Evolutionary conservation across 495 filamentous ascomycete genomes (phyloP).

Genomic region (Aspergillus hancockii): DNA sequence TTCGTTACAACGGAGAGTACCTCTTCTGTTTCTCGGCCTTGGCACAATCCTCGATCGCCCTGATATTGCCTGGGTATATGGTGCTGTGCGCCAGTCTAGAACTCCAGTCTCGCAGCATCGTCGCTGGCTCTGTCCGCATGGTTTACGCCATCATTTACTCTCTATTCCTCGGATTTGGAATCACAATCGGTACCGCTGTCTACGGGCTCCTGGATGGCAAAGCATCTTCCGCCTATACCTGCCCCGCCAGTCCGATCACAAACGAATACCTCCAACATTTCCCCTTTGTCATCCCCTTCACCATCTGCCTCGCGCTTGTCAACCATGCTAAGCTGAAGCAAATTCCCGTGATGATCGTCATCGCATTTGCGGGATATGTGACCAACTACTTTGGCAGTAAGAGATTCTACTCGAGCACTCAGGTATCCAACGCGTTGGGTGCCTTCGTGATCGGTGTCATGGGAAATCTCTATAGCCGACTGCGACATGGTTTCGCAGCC

Average conservation of each 20-base stretch:
- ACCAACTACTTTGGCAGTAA: constrained; percentile 78
- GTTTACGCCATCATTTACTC: constrained; percentile 96
- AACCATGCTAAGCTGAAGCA: constrained; percentile 92
- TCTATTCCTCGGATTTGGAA: constrained; percentile 93
- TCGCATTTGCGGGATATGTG: constrained; percentile 82
- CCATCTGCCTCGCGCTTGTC: constrained; percentile 77
- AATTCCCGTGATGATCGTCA: constrained; percentile 79
- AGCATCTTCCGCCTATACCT: constrained; percentile 73
- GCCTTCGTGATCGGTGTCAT: constrained; percentile 84
- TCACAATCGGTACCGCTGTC: constrained; percentile 88
- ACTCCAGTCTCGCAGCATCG: constrained; percentile 80
- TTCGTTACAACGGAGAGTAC: constrained; percentile 56
- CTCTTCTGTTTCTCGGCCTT: constrained; percentile 91
- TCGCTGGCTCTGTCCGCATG: constrained; percentile 91
- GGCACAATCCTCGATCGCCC: constrained; percentile 85
- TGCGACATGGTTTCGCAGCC: constrained; percentile 83
- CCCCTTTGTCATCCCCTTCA: constrained; percentile 80
- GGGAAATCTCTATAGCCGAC: constrained; percentile 83
- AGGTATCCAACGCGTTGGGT: constrained; percentile 77
- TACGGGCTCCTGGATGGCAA: constrained; percentile 79
- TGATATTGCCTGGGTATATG: constrained; percentile 89
- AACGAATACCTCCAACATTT: constrained; percentile 53
- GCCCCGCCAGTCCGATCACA: constrained; percentile 54
- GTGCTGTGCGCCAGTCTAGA: constrained; percentile 83
- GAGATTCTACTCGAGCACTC: constrained; percentile 73